Conservation (phyloP, 495 filamentous ascomycete genomes). For the Thermothielavioides terrestris region DNA sequence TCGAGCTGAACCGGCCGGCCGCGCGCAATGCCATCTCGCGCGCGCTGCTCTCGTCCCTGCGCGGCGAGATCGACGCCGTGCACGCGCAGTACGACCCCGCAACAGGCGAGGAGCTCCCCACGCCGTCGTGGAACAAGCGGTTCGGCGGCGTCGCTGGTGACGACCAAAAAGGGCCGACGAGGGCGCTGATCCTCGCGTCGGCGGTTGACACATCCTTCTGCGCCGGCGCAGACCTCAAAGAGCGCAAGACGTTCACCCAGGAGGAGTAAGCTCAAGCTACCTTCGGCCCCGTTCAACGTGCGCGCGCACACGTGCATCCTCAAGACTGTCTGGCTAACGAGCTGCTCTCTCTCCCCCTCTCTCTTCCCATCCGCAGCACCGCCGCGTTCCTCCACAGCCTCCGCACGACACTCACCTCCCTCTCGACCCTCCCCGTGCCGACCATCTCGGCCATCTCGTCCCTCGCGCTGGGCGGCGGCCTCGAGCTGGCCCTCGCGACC, state of each 20-base stretch:
- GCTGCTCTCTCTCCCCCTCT: no score
- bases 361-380: slow-evolving; percentile 45
- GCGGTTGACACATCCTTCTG: slow-evolving; percentile 78
- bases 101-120: slow-evolving; percentile 39
- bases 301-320: background rate
- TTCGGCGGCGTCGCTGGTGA: slow-evolving; percentile 35
- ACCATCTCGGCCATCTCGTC: slow-evolving; percentile 79
- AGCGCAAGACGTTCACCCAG: slow-evolving; percentile 61
- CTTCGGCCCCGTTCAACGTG: background rate
- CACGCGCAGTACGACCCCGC: slow-evolving; percentile 54
- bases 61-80: slow-evolving; percentile 59
- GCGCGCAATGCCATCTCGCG: slow-evolving; percentile 86
- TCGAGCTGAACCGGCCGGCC: slow-evolving; percentile 74
- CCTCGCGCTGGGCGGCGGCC: slow-evolving; percentile 78
- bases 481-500: slow-evolving; percentile 82
- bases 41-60: slow-evolving; percentile 60
- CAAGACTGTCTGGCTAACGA: background rate
- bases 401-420: slow-evolving; percentile 56
- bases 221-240: slow-evolving; percentile 90
- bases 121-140: slow-evolving; percentile 21
- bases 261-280: slow-evolving; percentile 56
- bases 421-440: slow-evolving; percentile 69
- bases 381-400: slow-evolving; percentile 66
- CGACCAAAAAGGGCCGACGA: slow-evolving; percentile 46
- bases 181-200: slow-evolving; percentile 71